Base-by-base conservation (phyloP, 2,329 filamentous ascomycete species). In the Didymella glomerata region DNA sequence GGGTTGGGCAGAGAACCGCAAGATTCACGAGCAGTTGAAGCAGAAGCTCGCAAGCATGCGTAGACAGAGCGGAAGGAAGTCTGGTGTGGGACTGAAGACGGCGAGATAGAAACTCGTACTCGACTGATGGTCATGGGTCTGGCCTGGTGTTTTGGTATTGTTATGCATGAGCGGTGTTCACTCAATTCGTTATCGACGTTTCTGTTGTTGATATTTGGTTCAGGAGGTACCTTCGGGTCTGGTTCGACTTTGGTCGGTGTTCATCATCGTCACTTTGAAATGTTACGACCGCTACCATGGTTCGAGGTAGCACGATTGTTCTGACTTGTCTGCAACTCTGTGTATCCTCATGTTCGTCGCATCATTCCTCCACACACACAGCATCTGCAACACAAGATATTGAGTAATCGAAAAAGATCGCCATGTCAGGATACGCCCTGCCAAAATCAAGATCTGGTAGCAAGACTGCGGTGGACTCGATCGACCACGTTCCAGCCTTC, bases 1-100 rank as follows among this genome's bases (percentile, higher is more conserved):
- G 62, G 74, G 77, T 10, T 87, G 85, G 85, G 79, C 79, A 3
- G 79, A 76, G 45, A 82, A 78, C 53, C 77, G 79, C 65, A 83
- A 82, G 70, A 69, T 86, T 42, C 80, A 82, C 58, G 78, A 81
- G 61, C 68, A 73, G 47, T 62, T 83, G 53, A 66, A 80, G 57
- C 77, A 73, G 70, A 83, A 82, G 73, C 62, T 83, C 57, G 80
- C 82, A 62, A 72, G 70, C 6, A 80, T 83, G 78, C 76, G 74
- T 50, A 65, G 74, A 57, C 59, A 60, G 40, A 67, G 64, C 47
- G 63, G 65, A 9, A 65, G 28, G 22, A 50, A 68, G 49, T 62
- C 62, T 53, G 64, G 59, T 38, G 63, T 49, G n/a, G 60, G 54
- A 6, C 25, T 66, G 58, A 65, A 62, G 38, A 56, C 67, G 48